Base-by-base conservation (phyloP, 495 filamentous ascomycete species). In the Saxophila tyrrhenica region DNA sequence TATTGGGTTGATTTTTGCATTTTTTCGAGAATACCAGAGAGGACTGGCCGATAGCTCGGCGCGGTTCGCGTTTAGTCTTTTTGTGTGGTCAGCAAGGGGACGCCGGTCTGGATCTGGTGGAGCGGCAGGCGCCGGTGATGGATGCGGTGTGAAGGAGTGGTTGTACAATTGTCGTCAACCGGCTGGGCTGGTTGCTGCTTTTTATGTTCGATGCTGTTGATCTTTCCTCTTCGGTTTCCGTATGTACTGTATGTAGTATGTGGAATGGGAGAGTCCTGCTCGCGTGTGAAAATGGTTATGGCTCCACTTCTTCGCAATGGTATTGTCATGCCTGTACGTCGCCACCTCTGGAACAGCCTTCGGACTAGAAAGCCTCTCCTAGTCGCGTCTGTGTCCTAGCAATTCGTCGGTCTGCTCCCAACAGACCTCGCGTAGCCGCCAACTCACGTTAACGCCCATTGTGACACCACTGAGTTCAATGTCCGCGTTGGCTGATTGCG, bases 141-240 rank as follows among this genome's bases (percentile, higher is more conserved):
- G 41, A 44, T 21, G 41, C 41, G 41, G 41, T 35, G 41, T n/a
- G n/a, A n/a, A 17, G 19, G 41, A 44, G 41, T 17, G 41, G 8
- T 39, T 44, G 41, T 17, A n/a, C 7, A 7, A 44, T 44, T n/a
- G 41, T 8, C 17, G n/a, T 13, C 29, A 35, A 35, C 29, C 29
- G 41, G 41, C 41, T 44, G 41, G 41, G 41, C 41, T 44, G 41
- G 41, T n/a, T n/a, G n/a, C n/a, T n/a, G n/a, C n/a, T n/a, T n/a
- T n/a, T n/a, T n/a, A 44, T 44, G 15, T n/a, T 44, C 5, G 29
- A 7, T 35, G 13, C 13, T 5, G 7, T 44, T 44, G 7, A 9
- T n/a, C 5, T 44, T 44, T 44, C 16, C 19, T 44, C 41, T 44
- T 17, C 41, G 3, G 15, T 21, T 8, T 44, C 35, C 41, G n/a